Base-by-base conservation (phyloP, 2,329 filamentous ascomycete species). In the Colletotrichum chlorophyti region DNA sequence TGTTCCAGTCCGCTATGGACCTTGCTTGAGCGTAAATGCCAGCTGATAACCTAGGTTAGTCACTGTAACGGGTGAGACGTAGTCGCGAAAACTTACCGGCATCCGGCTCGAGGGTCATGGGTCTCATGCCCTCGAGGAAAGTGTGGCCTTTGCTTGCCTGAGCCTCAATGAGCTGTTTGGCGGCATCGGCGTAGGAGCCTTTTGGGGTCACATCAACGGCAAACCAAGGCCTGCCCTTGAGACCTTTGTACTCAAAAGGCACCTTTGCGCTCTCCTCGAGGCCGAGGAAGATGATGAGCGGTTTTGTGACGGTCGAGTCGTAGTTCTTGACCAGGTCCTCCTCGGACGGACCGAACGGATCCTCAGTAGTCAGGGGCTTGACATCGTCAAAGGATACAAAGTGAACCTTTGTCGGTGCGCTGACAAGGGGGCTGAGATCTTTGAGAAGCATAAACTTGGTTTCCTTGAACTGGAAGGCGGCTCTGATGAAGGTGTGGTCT, bases 1-100 rank as follows among this genome's bases (percentile, higher is more conserved):
- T 82, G 76, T 99, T 98, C 95, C 95, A 99, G 77, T 98, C 95
- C 31, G 96, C 80, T 23, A 97, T 81, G 41, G 93, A 90, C 53
- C 94, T 88, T 7, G 93, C 91, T 74, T 97, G 91, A 12, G 92
- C 94, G 66, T 93, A 97, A 41, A 97, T 90, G 46, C 93, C 92
- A 58, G 93, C 95, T 95, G 62, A 35, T 38, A n/a, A 9, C 40
- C 21, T 27, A 9, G 41, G 34, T 67, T 27, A 68, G 61, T 12
- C 5, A 45, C 27, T 27, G 27, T 26, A 3, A 19, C 9, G 11
- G 10, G n/a, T 3, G 12, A 8, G 12, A 7, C 2, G n/a, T 17
- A n/a, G 6, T 23, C 12, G 7, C 2, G 19, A 15, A 5, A 37
- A 63, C 77, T 46, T 76, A 90, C 87, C 87, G 68, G 87, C 82